phyloP scores from a whole-genome alignment of 225 moss, liverwort and hornwort genomes.

The Pseudisothecium myosuroides region DNA sequence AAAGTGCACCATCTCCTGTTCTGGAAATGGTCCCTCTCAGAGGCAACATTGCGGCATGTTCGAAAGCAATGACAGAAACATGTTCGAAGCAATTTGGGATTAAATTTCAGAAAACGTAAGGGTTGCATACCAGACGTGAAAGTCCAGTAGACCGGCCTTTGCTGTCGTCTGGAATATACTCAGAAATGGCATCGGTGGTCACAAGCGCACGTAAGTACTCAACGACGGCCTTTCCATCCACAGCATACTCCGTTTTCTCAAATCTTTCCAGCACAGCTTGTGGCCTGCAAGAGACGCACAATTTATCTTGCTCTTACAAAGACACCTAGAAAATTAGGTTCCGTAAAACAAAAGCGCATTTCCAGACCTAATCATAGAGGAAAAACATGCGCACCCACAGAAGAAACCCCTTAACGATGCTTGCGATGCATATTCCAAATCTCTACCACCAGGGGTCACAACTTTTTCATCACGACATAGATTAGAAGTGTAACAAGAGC shows the following conservation, averaged over 20 bases:
- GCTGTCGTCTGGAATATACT: constrained; percentile 79
- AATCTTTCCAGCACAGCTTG: constrained; percentile 97
- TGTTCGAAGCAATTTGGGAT: not conserved
- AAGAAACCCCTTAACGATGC: not conserved
- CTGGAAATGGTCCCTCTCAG: not conserved
- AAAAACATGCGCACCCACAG: not conserved
- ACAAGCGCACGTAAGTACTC: constrained; percentile 96
- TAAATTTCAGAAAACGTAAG: not conserved
- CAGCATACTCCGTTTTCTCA: constrained; percentile 91
- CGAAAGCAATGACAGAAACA: not conserved
- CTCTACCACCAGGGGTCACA: not conserved
- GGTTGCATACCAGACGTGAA: constrained; percentile 55
- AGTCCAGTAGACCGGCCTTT: constrained; percentile 75
- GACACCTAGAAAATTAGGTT: not conserved
- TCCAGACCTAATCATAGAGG: not conserved
- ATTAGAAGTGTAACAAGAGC: not conserved
- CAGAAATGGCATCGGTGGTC: constrained; percentile 86
- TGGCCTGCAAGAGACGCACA: constrained; percentile 49
- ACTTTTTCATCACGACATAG: not conserved
- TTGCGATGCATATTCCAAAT: not conserved
- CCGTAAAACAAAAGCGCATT: not conserved
- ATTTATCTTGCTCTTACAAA: not conserved
- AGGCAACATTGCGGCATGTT: not conserved
- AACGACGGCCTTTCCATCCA: constrained; percentile 80
- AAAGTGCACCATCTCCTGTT: not conserved